Conservation (phyloP, 2,329 filamentous ascomycete species). For the Diaporthe nobilis region DNA sequence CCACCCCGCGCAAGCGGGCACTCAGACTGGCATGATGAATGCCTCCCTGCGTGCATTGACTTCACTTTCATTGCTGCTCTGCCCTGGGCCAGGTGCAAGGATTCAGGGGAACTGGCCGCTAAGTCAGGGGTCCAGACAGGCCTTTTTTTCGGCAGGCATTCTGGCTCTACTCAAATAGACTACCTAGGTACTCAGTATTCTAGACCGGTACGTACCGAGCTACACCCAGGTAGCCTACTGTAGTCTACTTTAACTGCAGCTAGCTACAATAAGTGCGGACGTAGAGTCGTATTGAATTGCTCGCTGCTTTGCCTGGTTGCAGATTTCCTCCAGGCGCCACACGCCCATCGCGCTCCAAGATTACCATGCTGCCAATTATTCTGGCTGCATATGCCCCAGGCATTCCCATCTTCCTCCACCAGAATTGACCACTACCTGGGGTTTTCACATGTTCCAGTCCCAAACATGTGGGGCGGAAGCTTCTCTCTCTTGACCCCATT, state of each 20-base stretch:
- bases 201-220: not conserved
- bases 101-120: slow-evolving; percentile 28
- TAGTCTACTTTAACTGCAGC: not conserved
- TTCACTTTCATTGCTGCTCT: slow-evolving; percentile 7
- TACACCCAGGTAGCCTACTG: not conserved
- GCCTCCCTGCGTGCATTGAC: slow-evolving; percentile 27
- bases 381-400: slow-evolving; percentile 29
- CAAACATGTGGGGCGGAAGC: slow-evolving; percentile 35
- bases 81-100: slow-evolving; percentile 25
- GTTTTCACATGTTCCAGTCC: not conserved
- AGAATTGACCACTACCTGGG: slow-evolving; percentile 15
- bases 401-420: slow-evolving; percentile 12
- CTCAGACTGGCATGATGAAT: slow-evolving; percentile 21
- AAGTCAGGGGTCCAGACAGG: slow-evolving; percentile 32
- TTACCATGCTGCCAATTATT: slow-evolving; percentile 21
- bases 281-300: slow-evolving; percentile 11
- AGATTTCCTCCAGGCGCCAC: slow-evolving; percentile 26
- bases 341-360: not conserved
- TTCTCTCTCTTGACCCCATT: slow-evolving; percentile 28
- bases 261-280: slow-evolving; percentile 5
- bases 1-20: slow-evolving; percentile 7
- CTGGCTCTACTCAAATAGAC: not conserved
- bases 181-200: slow-evolving; percentile 2
- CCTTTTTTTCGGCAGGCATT: slow-evolving; percentile 11
- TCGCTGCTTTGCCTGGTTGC: slow-evolving; percentile 16